These are phyloP conservation scores for Wallacemonas sp. DNA, from an alignment of 208 protist genomes.

Conservation along the genomic window DNA sequence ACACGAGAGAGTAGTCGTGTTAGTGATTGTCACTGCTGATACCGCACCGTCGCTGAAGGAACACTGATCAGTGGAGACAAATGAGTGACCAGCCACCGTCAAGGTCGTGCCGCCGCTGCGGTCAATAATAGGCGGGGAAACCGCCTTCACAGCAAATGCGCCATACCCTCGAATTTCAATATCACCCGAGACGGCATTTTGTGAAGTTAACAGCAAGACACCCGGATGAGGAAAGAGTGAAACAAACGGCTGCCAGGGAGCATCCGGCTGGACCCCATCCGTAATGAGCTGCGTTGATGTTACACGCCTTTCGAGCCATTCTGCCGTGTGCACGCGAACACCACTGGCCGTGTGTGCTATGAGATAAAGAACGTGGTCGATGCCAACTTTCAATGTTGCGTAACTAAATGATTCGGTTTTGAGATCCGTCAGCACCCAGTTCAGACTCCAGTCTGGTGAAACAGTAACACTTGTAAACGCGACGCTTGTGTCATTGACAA, in stretches of 20 bases:
- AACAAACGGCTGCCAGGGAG: conserved; percentile 1
- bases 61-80: conserved; percentile 13
- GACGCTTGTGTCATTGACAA: not conserved
- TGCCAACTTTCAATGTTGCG: not conserved
- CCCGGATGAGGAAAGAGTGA: not conserved
- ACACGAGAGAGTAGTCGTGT: not conserved
- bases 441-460: not conserved
- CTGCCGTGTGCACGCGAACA: not conserved
- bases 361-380: not conserved
- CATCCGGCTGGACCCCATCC: not conserved
- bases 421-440: not conserved
- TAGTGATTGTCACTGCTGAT: not conserved
- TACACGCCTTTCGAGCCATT: not conserved
- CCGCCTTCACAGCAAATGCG: conserved; percentile 21
- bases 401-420: not conserved
- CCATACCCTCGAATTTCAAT: conserved; percentile 14
- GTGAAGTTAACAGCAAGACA: not conserved
- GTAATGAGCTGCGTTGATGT: conserved; percentile 8
- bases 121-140: conserved; percentile 23
- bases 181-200: not conserved
- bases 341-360: not conserved
- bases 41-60: not conserved
- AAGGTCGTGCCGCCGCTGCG: conserved; percentile 19
- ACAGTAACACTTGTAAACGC: not conserved
- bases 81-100: conserved; percentile 27